Evolutionary conservation across 73 alveolate species (phyloP).

Genomic region (Diophrys appendiculata): DNA sequence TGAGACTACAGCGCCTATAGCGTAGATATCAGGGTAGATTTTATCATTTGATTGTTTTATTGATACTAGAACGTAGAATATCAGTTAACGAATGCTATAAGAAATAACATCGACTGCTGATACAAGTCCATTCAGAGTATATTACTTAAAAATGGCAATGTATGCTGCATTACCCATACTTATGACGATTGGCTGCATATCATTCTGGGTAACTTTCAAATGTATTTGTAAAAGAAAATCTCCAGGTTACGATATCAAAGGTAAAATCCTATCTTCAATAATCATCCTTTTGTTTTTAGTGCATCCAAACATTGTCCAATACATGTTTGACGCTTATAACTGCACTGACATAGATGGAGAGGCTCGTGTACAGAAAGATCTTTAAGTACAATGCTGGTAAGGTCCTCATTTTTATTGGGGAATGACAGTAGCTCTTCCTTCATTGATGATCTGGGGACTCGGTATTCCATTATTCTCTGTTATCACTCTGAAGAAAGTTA

Average conservation of each 20-base stretch:
- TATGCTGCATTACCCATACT: slow-evolving; percentile 2
- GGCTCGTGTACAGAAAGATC: slow-evolving; percentile 15
- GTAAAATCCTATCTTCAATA: slow-evolving; percentile 24
- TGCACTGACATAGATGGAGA: slow-evolving; percentile 48
- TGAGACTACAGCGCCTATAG: slow-evolving; percentile 16
- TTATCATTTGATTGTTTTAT: slow-evolving; percentile 59
- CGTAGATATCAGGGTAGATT: slow-evolving; percentile 24
- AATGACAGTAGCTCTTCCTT: slow-evolving; percentile 44
- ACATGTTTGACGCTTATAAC: slow-evolving; percentile 34
- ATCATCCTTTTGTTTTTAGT: slow-evolving; percentile 53
- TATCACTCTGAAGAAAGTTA: slow-evolving; percentile 14
- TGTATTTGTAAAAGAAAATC: too few relatives aligned
- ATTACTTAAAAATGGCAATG: slow-evolving; percentile 6
- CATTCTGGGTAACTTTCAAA: background rate
- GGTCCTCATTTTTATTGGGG: slow-evolving; percentile 21
- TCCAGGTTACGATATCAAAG: background rate
- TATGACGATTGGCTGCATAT: background rate
- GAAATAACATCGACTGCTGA: too few relatives aligned
- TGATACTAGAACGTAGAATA: slow-evolving; percentile 5
- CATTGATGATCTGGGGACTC: slow-evolving; percentile 52
- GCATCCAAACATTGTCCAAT: slow-evolving; percentile 61
- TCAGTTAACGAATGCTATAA: too few relatives aligned
- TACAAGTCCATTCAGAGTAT: too few relatives aligned
- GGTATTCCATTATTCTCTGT: slow-evolving; percentile 61
- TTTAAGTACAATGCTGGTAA: slow-evolving; percentile 32